Percentiles rank a stretch among this genome's conserved stretches.
Evolutionary conservation across 495 filamentous ascomycete genomes (phyloP).

Genomic region (Penicillium robsamsonii): DNA sequence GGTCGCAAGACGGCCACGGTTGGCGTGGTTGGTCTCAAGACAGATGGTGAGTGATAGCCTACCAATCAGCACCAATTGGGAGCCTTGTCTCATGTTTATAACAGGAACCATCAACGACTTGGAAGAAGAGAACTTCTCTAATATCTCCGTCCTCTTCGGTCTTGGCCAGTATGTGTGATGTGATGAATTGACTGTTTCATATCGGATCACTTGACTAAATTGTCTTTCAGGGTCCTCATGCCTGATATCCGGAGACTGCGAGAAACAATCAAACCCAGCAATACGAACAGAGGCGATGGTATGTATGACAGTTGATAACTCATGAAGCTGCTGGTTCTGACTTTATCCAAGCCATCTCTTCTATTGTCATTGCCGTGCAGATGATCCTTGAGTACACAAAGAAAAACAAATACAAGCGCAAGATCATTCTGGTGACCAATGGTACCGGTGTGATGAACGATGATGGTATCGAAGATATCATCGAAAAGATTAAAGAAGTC

Average conservation of each 20-base stretch:
- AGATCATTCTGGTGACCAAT: constrained; percentile 83
- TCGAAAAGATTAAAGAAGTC: constrained; percentile 65
- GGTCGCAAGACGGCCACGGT: constrained; percentile 77
- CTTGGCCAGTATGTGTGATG: constrained; percentile 58
- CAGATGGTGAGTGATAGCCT: constrained; percentile 53
- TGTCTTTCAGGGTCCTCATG: constrained; percentile 60
- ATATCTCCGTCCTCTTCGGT: constrained; percentile 72
- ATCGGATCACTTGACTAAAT: not conserved
- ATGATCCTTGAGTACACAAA: constrained; percentile 84
- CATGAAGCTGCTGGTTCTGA: constrained; percentile 15
- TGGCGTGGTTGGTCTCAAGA: constrained; percentile 79
- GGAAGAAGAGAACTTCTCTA: constrained; percentile 60
- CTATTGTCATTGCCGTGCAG: constrained; percentile 76
- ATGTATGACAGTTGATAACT: constrained; percentile 16
- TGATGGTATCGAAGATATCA: constrained; percentile 62
- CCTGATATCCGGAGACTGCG: constrained; percentile 63
- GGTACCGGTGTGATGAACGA: constrained; percentile 67
- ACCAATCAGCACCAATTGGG: not conserved
- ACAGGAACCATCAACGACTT: constrained; percentile 69
- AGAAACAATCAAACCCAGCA: constrained; percentile 59
- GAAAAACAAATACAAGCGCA: constrained; percentile 82
- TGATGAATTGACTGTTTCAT: constrained; percentile 1
- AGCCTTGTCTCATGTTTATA: constrained; percentile 5
- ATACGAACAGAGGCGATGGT: constrained; percentile 74
- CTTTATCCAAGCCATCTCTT: constrained; percentile 63